Evolutionary conservation across 2,329 filamentous ascomycete genomes (phyloP).

Genomic region (Didymosphaeria variabile): DNA sequence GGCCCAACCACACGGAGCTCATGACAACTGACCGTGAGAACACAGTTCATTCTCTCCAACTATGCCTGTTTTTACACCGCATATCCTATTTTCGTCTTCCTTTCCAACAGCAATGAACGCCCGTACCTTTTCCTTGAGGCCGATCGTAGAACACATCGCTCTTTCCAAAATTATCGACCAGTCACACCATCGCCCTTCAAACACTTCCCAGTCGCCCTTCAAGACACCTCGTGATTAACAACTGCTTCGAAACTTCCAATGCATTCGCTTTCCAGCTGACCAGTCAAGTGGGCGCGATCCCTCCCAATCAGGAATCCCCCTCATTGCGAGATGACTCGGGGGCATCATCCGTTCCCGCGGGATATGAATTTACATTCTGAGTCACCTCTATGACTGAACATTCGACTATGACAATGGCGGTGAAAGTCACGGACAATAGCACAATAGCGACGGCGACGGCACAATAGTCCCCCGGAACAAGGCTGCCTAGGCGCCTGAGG

Average conservation of each 20-base stretch:
- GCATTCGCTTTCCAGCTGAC: neutral
- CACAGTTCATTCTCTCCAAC: neutral
- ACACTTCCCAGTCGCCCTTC: neutral
- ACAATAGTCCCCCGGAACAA: conserved; percentile 2
- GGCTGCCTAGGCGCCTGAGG: conserved; percentile 9
- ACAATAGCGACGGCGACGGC: neutral
- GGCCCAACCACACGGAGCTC: neutral
- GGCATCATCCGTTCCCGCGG: conserved; percentile 16
- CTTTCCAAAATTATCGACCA: conserved; percentile 6
- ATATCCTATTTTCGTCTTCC: neutral
- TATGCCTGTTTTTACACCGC: neutral
- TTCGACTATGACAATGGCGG: no score
- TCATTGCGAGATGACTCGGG: neutral
- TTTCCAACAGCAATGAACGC: neutral
- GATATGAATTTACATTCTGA: conserved; percentile 9
- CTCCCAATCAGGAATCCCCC: neutral
- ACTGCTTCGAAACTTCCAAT: no score
- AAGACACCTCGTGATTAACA: neutral
- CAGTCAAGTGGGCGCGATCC: neutral
- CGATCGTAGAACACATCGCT: conserved; percentile 2
- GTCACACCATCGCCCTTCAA: neutral
- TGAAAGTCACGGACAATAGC: neutral
- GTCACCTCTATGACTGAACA: conserved; percentile 3
- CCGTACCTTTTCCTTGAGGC: neutral
- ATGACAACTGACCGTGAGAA: neutral